These are phyloP conservation scores for Trametes villosa DNA, from an alignment of 768 basidiomycete species.

Conservation along the genomic window DNA sequence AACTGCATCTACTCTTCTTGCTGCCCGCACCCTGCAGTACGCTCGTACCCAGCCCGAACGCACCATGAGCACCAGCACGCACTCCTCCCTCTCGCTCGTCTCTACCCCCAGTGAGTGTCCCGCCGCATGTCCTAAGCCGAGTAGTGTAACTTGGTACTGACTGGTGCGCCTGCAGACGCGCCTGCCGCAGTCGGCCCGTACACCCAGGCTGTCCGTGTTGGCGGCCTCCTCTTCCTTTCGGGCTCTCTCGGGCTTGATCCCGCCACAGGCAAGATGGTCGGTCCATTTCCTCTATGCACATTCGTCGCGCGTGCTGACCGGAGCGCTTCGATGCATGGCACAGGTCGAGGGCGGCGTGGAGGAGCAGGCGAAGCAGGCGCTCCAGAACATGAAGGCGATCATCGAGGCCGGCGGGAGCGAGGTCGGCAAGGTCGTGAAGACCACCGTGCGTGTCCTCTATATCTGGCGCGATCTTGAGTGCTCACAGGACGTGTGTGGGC, in stretches of 20 bases:
- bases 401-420: slow-evolving; percentile 83
- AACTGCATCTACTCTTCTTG: neutral
- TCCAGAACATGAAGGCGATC: slow-evolving; percentile 85
- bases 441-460: slow-evolving; percentile 66
- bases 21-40: neutral
- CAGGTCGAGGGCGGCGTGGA: slow-evolving; percentile 65
- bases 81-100: slow-evolving; percentile 41
- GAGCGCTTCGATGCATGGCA: neutral
- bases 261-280: slow-evolving; percentile 65
- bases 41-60: slow-evolving; percentile 4
- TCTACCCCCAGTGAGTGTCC: slow-evolving; percentile 39
- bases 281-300: neutral
- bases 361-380: slow-evolving; percentile 79
- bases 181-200: slow-evolving; percentile 86
- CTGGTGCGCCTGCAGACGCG: slow-evolving; percentile 55
- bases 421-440: slow-evolving; percentile 84
- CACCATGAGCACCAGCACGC: slow-evolving; percentile 38
- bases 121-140: no score
- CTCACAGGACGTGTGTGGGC: neutral
- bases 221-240: slow-evolving; percentile 85
- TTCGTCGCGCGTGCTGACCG: neutral
- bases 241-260: slow-evolving; percentile 89
- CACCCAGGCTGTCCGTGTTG: slow-evolving; percentile 83
- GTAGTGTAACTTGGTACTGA: no score
- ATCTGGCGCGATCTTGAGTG: neutral